phyloP scores from a whole-genome alignment of 371 early-diverging fungal species.

The Mortierella sp. region DNA sequence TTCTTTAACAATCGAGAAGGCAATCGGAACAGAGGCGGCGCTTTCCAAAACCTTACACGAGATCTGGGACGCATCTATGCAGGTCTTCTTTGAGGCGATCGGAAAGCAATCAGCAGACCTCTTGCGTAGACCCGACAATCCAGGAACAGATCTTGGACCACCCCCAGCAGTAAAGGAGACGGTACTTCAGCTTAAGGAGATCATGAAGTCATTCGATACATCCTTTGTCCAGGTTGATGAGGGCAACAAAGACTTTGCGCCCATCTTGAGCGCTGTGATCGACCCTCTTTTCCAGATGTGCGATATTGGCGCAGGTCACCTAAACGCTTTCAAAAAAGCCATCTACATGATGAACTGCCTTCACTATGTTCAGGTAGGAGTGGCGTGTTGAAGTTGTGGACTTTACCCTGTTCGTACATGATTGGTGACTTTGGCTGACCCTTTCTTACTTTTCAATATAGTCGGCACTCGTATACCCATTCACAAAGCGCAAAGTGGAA shows the following conservation, averaged over 20 bases:
- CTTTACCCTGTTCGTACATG: neutral
- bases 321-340: constrained; percentile 72
- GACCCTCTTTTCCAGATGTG: constrained; percentile 84
- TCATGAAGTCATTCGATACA: constrained; percentile 84
- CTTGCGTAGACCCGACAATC: constrained; percentile 72
- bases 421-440: neutral
- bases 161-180: constrained; percentile 77
- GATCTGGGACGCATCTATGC: constrained; percentile 76
- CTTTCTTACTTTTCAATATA: constrained; percentile 16
- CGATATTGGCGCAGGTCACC: constrained; percentile 68
- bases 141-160: constrained; percentile 70
- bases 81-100: constrained; percentile 78
- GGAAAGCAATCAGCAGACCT: constrained; percentile 75
- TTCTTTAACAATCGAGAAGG: constrained; percentile 71
- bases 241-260: constrained; percentile 71
- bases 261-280: constrained; percentile 77
- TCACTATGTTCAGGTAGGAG: constrained; percentile 73
- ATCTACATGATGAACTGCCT: constrained; percentile 85
- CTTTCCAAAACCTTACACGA: constrained; percentile 73
- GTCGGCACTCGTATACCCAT: constrained; percentile 67
- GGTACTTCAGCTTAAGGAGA: constrained; percentile 81
- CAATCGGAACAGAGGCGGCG: constrained; percentile 71
- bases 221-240: constrained; percentile 69
- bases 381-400: neutral
- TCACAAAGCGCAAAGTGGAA: constrained; percentile 62